These are phyloP conservation scores for Brassica cretica DNA, from an alignment of 345 rosid genomes.

Conservation along the genomic window DNA sequence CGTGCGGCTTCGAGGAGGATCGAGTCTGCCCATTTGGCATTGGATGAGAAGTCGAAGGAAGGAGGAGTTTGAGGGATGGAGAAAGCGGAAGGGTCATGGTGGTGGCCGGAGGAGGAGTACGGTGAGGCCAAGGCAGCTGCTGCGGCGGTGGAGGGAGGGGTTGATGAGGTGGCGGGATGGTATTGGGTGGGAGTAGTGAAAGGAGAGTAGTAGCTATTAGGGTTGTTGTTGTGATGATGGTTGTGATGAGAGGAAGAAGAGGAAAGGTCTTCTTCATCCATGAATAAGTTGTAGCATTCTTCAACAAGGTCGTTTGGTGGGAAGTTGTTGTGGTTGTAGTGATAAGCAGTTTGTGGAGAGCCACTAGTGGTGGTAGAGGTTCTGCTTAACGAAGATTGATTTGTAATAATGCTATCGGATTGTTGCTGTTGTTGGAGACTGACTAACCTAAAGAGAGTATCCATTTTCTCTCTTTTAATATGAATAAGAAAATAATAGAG, in stretches of 20 bases:
- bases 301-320: slow-evolving; percentile 54
- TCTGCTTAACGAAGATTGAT: slow-evolving; percentile 77
- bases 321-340: slow-evolving; percentile 54
- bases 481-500: slow-evolving; percentile 35
- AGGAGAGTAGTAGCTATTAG: slow-evolving; percentile 34
- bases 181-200: slow-evolving; percentile 41
- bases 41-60: slow-evolving; percentile 65
- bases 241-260: slow-evolving; percentile 80
- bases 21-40: slow-evolving; percentile 68
- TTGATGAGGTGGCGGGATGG: slow-evolving; percentile 43
- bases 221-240: slow-evolving; percentile 30
- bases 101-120: slow-evolving; percentile 40
- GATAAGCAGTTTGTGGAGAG: slow-evolving; percentile 62
- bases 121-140: slow-evolving; percentile 38
- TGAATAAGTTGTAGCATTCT: slow-evolving; percentile 98
- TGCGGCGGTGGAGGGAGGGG: slow-evolving; percentile 41
- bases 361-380: slow-evolving; percentile 86
- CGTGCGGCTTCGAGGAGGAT: slow-evolving; percentile 72
- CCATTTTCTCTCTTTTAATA: slow-evolving; percentile 50
- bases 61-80: slow-evolving; percentile 54
- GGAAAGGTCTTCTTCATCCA: slow-evolving; percentile 99
- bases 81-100: slow-evolving; percentile 49
- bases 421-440: slow-evolving; percentile 65
- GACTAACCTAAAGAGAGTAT: slow-evolving; percentile 91
- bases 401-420: slow-evolving; percentile 63